Evolutionary conservation across 352 stramenopile species (phyloP), one percentile per base, ranked within the genome.

Genomic region (Pythium chondricola): DNA sequence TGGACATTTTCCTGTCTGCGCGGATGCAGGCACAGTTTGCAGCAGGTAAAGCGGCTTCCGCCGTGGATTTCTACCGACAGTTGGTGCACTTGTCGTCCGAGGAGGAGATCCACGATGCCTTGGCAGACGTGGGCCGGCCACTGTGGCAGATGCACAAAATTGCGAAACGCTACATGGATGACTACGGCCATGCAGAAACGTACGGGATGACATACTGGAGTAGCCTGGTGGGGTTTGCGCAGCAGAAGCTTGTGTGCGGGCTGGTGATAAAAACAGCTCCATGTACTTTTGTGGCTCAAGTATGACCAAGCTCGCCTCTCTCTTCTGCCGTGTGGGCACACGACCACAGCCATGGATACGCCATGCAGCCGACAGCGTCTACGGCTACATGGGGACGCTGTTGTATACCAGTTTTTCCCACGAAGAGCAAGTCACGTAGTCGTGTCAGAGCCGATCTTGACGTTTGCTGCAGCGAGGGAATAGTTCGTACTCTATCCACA

Each of bases 401-500:
- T 33, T 13, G 29, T 33, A 33, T 33, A 8, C 29, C 8, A 33
- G 7, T 33, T 25, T 0, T 20, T 51, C 17, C 42, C 40, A 40
- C 8, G 32, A 49, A 52, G 61, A 42, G 50, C 61, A 1, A 30
- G 47, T 1, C 52, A 18, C 3, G 18, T 56, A 3, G 43, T 69
- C 8, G 4, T 31, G 18, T 63, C 61, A 20, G 61, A 65, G 2
- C 56, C 56, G 6, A 24, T 65, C 20, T 21, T 70, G 48, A 25
- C 56, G 27, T 70, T 66, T 24, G 61, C 36, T 3, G 61, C 61
- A 17, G 31, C 52, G 26, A 35, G 26, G 9, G 20, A 9, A 22
- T 48, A 25, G 29, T 48, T 14, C 26, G 26, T 21, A 13, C 42
- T 8, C 14, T 16, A 8, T 44, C 20, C 11, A 44, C 11, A 5